Conservation (phyloP, 495 filamentous ascomycete species). For the Geopyxis carbonaria region DNA sequence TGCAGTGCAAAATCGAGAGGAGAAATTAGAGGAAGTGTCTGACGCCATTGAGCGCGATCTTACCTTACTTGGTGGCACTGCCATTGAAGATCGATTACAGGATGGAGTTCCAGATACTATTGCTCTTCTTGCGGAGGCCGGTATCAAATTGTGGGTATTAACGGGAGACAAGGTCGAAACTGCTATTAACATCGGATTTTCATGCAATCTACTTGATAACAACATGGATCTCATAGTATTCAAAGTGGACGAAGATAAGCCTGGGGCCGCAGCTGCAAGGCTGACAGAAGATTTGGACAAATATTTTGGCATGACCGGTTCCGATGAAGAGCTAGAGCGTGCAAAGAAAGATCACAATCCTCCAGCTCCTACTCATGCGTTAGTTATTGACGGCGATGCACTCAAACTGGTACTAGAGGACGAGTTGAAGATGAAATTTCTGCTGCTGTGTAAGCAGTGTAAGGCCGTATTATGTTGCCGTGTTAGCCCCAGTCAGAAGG, state of each 20-base stretch:
- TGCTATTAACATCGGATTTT: slow-evolving; percentile 99
- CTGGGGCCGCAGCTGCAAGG: slow-evolving; percentile 44
- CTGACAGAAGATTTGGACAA: slow-evolving; percentile 51
- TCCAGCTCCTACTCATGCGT: slow-evolving; percentile 76
- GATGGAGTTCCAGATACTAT: slow-evolving; percentile 97
- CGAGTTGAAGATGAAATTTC: slow-evolving; percentile 69
- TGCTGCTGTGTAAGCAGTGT: slow-evolving; percentile 94
- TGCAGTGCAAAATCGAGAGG: slow-evolving; percentile 72
- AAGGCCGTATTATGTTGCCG: slow-evolving; percentile 93
- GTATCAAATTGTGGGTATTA: slow-evolving; percentile 98
- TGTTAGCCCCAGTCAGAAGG: slow-evolving; percentile 93
- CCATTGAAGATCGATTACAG: slow-evolving; percentile 94
- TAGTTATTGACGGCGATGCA: slow-evolving; percentile 92
- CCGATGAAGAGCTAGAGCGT: slow-evolving; percentile 65
- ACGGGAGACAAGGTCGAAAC: slow-evolving; percentile 99
- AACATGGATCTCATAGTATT: slow-evolving; percentile 93
- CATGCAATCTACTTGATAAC: slow-evolving; percentile 92
- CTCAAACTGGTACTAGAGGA: slow-evolving; percentile 79
- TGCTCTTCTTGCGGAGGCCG: slow-evolving; percentile 74
- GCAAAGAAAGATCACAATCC: slow-evolving; percentile 70
- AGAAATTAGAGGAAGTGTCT: slow-evolving; percentile 79
- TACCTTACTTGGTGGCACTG: slow-evolving; percentile 81
- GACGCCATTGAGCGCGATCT: slow-evolving; percentile 83
- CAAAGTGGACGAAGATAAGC: slow-evolving; percentile 60
- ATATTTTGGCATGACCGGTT: slow-evolving; percentile 64